Base-by-base conservation (phyloP, 2,329 filamentous ascomycete genomes). In the Xylariaceae sp. region DNA sequence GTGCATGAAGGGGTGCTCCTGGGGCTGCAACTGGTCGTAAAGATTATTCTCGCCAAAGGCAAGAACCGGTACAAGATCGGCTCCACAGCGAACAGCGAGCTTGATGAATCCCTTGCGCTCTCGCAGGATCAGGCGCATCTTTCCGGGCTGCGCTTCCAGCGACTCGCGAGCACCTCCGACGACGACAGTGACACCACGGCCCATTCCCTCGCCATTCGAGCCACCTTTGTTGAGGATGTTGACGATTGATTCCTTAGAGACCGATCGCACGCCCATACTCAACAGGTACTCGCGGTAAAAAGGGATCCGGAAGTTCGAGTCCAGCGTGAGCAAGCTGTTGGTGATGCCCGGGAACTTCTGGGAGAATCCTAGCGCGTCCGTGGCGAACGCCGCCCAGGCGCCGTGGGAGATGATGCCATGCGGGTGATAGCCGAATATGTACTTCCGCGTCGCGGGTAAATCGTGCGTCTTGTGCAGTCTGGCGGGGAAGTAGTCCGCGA, bases 321-420 rank as follows among this genome's bases (percentile, higher is more conserved):
- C 94, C n/a, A 99, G 83, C 0, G 94, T 99, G 39, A 97, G 79
- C 18, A 97, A 78, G 6, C 90, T 92, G 75, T 97, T 97, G 51
- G 89, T 96, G 73, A 99, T 96, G 61, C 92, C 93, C 0, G 94
- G 94, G 69, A 97, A 99, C 62, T 96, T 84, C 58, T 89, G 85
- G 0, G 84, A 82, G 73, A 97, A 97, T 0, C 91, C 91, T 0
- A 97, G 81, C 0, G 91, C 91, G 68, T 97, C 92, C 0, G 93
- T 97, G 3, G 82, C 89, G 70, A 97, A 97, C 4, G 92, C 89
- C 4, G 87, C 90, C 77, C 93, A 97, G 0, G 92, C 93, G n/a
- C 93, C 94, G 68, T 97, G 91, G 4, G 89, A 94, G 69, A 99
- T 97, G 73, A 99, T 97, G 23, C 94, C 93, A 71, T 99, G 94